Base-by-base conservation (phyloP, 2,329 filamentous ascomycete species). In the Fusarium sp. region DNA sequence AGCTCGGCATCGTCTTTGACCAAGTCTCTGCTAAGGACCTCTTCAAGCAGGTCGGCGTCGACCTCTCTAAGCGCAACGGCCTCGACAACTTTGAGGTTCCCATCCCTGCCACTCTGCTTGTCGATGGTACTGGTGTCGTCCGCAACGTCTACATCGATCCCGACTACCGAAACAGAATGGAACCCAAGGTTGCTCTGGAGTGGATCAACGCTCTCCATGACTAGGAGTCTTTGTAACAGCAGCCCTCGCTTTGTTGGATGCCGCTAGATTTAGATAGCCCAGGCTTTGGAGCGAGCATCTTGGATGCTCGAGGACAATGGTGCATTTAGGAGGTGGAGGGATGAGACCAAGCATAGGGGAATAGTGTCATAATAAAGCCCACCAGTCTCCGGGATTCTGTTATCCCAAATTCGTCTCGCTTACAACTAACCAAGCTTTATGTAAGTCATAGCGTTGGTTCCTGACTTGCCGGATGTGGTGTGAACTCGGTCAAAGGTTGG, bases 41-140 rank as follows among this genome's bases (percentile, higher is more conserved):
- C 2, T 76, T 79, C 54, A 62, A 73, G 6, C 51, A 59, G 0
- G 38, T 79, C 7, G 79, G 79, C 1, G 25, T 75, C 53, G 75
- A 81, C 56, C 71, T 80, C 33, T 65, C 71, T 34, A 62, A 60
- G 23, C 61, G 74, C 7, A 80, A 82, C 58, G 81, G 81, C 6
- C 75, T 82, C 53, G 78, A 80, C 57, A 76, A 74, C 2, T 72
- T 75, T 29, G 77, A 78, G 36, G 74, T 83, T 7, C 80, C 81
- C 1, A 66, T 82, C 13, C 81, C 81, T 3, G 75, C 79, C 1
- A 81, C 77, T 0, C 58, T 83, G 7, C 65, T 82, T 36, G 78
- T 83, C 0, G 79, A 80, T 59, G 56, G 67, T 56, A 65, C 74
- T 5, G 79, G 79, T 0, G 58, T 77, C 8, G 77, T 82, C 33